Evolutionary conservation across 2,329 filamentous ascomycete genomes (phyloP).

Genomic region (Cercospora berteroae): DNA sequence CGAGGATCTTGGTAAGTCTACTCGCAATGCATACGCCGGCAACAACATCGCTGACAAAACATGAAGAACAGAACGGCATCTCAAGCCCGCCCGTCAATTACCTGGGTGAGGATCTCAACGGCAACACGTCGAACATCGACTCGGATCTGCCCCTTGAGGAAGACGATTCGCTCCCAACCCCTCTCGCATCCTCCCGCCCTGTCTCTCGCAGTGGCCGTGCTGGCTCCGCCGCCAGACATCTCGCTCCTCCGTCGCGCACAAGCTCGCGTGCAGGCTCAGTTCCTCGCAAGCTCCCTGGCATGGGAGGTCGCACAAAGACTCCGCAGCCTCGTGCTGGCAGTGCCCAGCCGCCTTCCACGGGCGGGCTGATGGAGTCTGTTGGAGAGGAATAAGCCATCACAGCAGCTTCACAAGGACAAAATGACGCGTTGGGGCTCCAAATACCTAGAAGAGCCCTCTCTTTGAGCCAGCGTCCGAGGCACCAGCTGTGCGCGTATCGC

Average conservation of each 20-base stretch:
- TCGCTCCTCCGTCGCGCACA: conserved; percentile 14
- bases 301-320: conserved; percentile 18
- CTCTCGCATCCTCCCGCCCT: conserved; percentile 15
- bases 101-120: background rate
- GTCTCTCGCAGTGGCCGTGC: conserved; percentile 19
- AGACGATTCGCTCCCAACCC: conserved; percentile 12
- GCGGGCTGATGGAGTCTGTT: conserved; percentile 10
- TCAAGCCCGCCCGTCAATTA: background rate
- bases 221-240: conserved; percentile 6
- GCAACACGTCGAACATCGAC: conserved; percentile 16
- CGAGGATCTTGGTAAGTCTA: conserved; percentile 3
- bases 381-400: conserved; percentile 8
- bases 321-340: conserved; percentile 16
- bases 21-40: background rate
- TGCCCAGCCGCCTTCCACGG: background rate
- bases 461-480: background rate
- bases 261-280: conserved; percentile 18
- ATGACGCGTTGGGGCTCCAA: background rate
- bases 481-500: background rate
- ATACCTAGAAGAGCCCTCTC: background rate
- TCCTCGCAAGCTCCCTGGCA: conserved; percentile 1
- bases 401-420: background rate
- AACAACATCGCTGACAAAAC: background rate
- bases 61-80: background rate
- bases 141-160: conserved; percentile 12